Base-by-base conservation (phyloP, 2,329 filamentous ascomycete genomes). In the Byssoonygena ceratinophila region DNA sequence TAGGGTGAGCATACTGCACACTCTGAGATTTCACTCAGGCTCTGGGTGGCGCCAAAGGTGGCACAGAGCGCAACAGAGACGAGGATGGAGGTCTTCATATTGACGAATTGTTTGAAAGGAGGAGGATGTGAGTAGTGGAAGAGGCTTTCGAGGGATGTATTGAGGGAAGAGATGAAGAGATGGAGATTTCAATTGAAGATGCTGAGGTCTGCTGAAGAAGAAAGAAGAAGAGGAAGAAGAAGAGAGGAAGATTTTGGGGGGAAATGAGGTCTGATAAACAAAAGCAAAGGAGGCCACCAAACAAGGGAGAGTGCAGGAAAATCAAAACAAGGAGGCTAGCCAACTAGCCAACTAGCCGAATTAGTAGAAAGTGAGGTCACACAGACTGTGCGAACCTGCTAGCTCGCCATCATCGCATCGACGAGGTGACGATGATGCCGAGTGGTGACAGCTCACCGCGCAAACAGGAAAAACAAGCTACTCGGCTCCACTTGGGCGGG, bases 1-100 rank as follows among this genome's bases (percentile, higher is more conserved):
- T 16, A 29, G 23, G n/a, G n/a, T 29, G 27, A n/a, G 9, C 63
- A 57, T 60, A 65, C 63, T 55, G 56, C 60, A 54, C 63, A 65
- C 48, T 46, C 29, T 39, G 61, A 59, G 23, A 64, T 52, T 29
- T 52, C 43, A 9, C 52, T 32, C 39, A 41, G 40, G 29, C 16
- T 52, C 52, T 63, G 60, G 18, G 62, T 56, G n/a, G 60, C 45
- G 43, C 53, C 48, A 31, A 57, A 54, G 22, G 49, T 45, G 48
- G 59, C 53, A 53, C 56, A 56, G 36, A 59, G 54, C 23, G 59
- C 44, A 49, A 60, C 47, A 37, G 60, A 57, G 34, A 59, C 54
- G 44, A 58, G 54, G 43, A 56, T 12, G 45, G 59, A n/a, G 51
- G 54, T 49, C 59, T 64, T 64, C 63, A 65, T 65, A 34, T 37